Evolutionary conservation across 2,329 filamentous ascomycete genomes (phyloP), one percentile per base, ranked within the genome.

Genomic region (Zymoseptoria crescenta): DNA sequence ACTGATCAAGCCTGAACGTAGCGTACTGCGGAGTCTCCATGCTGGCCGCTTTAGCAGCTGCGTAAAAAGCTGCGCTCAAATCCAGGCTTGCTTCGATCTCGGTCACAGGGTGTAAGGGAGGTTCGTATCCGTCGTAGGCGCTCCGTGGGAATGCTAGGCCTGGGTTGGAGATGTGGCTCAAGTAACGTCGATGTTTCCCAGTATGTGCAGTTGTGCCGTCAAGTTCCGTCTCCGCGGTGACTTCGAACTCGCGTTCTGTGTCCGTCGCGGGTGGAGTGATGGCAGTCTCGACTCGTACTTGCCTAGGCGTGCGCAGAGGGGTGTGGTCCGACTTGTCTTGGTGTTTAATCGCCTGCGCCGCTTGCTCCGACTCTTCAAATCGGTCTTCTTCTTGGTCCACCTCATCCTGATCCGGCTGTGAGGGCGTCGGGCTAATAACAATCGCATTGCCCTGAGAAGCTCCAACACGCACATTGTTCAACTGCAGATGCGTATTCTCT

Each of bases 1-100:
- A 66, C 2, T 60, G n/a, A n/a, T 64, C 56, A n/a, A 66, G 50
- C 6, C 41, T 49, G 24, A 64, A 56, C 41, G 56, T 59, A 3
- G 49, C 62, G 19, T 60, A 63, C 3, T 65, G 61, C 7, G 63
- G 58, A 20, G 27, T 41, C 4, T 57, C 56, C 6, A n/a, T 49
- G 5, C 9, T 5, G 2, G 52, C 48, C 1, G 6, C 19, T 7
- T 53, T 21, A 4, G 54, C 41, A 52, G 58, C 45, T 16, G 27
- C 54, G 28, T 55, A 5, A 45, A 56, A 59, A 1, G 56, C 56
- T 10, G n/a, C 35, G 3, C 51, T 28, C 45, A 66, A 45, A 21
- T 41, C 41, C 4, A 24, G 3, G 5, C 64, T 30, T 5, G 62
- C 64, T 13, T 51, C 41, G 7, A 24, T 48, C 49, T 66, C 64